These are phyloP conservation scores for Penicillium expansum DNA, from an alignment of 2,329 filamentous ascomycete species.

Conservation along the genomic window DNA sequence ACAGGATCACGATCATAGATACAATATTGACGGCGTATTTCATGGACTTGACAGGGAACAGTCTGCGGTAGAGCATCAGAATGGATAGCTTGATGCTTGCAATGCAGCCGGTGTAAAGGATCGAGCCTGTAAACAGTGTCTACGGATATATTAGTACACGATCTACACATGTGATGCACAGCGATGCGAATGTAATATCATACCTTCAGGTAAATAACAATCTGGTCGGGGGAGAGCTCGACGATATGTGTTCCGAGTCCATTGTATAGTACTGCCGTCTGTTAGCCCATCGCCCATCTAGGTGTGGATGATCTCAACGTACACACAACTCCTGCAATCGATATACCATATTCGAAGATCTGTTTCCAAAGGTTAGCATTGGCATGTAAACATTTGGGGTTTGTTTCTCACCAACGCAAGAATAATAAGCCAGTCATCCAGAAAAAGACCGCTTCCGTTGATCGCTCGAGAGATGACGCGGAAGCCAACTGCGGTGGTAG, in stretches of 20 bases:
- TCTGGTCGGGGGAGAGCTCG: conserved; percentile 16
- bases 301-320: conserved; percentile 3
- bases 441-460: conserved; percentile 14
- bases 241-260: conserved; percentile 24
- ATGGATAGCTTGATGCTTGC: conserved; percentile 30
- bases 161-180: neutral
- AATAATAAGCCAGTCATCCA: conserved; percentile 14
- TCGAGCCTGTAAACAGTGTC: conserved; percentile 25
- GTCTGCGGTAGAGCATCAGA: conserved; percentile 27
- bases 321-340: conserved; percentile 25
- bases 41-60: conserved; percentile 26
- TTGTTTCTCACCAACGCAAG: conserved; percentile 12
- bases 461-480: conserved; percentile 21
- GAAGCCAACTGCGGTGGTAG: conserved; percentile 21
- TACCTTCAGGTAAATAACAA: conserved; percentile 26
- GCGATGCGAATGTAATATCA: neutral
- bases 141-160: neutral
- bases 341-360: conserved; percentile 25
- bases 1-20: conserved; percentile 21
- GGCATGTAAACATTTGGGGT: too few species aligned
- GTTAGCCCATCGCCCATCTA: neutral
- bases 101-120: conserved; percentile 27
- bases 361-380: neutral
- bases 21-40: conserved; percentile 21
- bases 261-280: conserved; percentile 21